Base-by-base conservation (phyloP, 1,139 yeast species). In the Nakaseomyces kungkrabaensis region DNA sequence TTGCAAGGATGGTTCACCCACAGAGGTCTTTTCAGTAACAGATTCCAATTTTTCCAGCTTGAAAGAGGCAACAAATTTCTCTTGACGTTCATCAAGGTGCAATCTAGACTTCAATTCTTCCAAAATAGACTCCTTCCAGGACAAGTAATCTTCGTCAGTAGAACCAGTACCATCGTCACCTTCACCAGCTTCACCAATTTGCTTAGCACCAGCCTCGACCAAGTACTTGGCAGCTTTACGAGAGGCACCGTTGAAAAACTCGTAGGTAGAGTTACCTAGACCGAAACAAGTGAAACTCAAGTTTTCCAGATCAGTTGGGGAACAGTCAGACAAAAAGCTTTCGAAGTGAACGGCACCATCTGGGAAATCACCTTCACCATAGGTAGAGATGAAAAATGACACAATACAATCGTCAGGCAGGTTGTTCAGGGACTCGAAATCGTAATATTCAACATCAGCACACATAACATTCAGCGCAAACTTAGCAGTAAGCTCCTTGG, bases 291-390 rank as follows among this genome's bases (percentile, higher is more conserved):
- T 78, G 68, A 71, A 89, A 59, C 76, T 80, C 58, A 89, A 66
- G 56, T 75, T 78, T n/a, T 77, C 68, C 61, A 90, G 73, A 51
- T 77, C 81, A 42, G 80, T 80, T 43, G 79, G 85, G 51, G 74
- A 72, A n/a, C 67, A 63, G 32, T 62, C 62, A 24, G 76, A 77
- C 59, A 84, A 71, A 65, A 72, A 81, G 49, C 79, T 81, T 54
- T 71, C 75, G 66, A 92, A 88, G 48, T 81, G 82, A 45, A 79
- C 78, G 13, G 97, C 94, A 59, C 86, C 86, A 67, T 92, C 98
- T 26, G 98, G 92, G 57, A 96, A 96, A 66, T 92, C 98, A 63
- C 98, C 98, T 71, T 92, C 98, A 60, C 98, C 98, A 62, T 92
- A 92, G 9, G 97, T 89, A 40, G 97, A 95, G 72, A 88, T 72